Evolutionary conservation across 768 basidiomycete genomes (phyloP).

Genomic region (Gyrodon lividus): DNA sequence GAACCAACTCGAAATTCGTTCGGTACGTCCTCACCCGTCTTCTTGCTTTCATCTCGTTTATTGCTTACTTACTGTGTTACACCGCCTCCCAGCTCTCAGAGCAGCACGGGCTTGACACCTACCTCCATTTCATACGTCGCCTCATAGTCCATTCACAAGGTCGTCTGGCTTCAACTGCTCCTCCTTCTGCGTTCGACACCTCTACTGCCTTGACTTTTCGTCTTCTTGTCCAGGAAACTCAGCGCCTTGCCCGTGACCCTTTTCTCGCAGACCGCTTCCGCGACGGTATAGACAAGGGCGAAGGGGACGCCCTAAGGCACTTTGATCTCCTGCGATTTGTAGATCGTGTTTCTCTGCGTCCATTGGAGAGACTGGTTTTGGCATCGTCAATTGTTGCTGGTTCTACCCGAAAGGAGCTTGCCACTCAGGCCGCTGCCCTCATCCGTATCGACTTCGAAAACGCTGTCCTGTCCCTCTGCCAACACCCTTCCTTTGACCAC

Average conservation of each 20-base stretch:
- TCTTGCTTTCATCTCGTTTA: constrained; percentile 4
- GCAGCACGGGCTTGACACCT: constrained; percentile 95
- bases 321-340: constrained; percentile 83
- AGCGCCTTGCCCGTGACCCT: constrained; percentile 87
- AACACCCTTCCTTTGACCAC: constrained; percentile 79
- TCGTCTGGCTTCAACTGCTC: constrained; percentile 57
- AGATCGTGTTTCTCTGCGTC: constrained; percentile 76
- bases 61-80: constrained; percentile 13
- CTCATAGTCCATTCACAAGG: constrained; percentile 87
- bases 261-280: constrained; percentile 88
- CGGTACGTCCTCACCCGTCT: constrained; percentile 54
- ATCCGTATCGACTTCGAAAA: constrained; percentile 80
- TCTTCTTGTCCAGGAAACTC: constrained; percentile 82
- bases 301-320: constrained; percentile 78
- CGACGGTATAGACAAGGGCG: constrained; percentile 85
- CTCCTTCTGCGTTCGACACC: constrained; percentile 69
- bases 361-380: constrained; percentile 77
- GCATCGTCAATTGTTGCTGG: constrained; percentile 71
- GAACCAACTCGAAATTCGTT: constrained; percentile 92
- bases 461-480: constrained; percentile 71
- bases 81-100: constrained; percentile 74
- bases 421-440: constrained; percentile 58
- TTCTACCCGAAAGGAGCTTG: constrained; percentile 58
- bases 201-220: constrained; percentile 80
- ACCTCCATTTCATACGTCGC: constrained; percentile 95